Base-by-base conservation (phyloP, 129 eudicot genomes). In the Escallonia herrerae region DNA sequence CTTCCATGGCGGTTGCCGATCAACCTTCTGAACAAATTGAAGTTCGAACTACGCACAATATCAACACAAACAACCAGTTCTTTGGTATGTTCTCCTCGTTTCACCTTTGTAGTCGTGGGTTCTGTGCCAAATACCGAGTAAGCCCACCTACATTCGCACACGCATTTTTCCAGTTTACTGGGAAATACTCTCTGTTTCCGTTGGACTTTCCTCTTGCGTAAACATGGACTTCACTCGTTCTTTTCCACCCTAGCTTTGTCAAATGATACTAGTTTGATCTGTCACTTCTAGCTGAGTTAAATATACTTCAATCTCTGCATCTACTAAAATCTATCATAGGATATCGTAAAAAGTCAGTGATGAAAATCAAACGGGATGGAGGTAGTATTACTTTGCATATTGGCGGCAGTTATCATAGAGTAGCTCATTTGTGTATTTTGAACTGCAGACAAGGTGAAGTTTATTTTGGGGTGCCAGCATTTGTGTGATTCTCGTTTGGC, bases 1-100 rank as follows among this genome's bases (percentile, higher is more conserved):
- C 9, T 69, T 60, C 64, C 68, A 76, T 76, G 81, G 81, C 76
- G 64, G 59, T 70, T 46, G 10, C 72, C 68, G 22, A 55, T 53
- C n/a, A 62, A n/a, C 55, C 66, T 38, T 66, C 77, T 49, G 61
- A 42, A 11, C 71, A 42, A 60, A 4, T 73, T 12, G 62, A 50
- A 50, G 53, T 78, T 42, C 64, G 75, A 38, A 46, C 75, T 12
- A 67, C 78, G 15, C 72, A 68, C 62, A n/a, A 43, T 60, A 62
- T 15, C 74, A 65, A 70, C 69, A 58, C 72, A 10, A 43, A 48
- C 56, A 63, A 63, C 61, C 84, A 74, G 6, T 62, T 79, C 71
- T 70, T 79, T 43, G 78, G 78, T 56, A 53, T 66, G 78, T 71
- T 62, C 53, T 13, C 40, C n/a, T 56, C 3, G 9, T 8, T 56